These are phyloP conservation scores for Trichoderma sp. DNA, from an alignment of 2,329 filamentous ascomycete species.

Conservation along the genomic window DNA sequence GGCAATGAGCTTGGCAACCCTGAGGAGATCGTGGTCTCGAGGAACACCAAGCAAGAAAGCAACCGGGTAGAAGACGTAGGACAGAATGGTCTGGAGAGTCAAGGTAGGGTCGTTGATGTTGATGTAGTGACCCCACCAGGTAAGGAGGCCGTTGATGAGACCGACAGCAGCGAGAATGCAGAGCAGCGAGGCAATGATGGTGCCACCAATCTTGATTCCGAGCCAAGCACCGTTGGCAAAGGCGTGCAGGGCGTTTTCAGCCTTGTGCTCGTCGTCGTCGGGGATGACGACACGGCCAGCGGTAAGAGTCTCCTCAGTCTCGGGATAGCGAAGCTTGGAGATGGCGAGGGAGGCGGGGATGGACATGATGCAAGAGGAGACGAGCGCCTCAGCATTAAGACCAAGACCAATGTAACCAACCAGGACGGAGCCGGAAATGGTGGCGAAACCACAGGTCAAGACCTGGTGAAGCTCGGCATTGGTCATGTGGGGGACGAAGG, in stretches of 20 bases:
- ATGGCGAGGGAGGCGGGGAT: constrained; percentile 88
- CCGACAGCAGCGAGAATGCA: constrained; percentile 78
- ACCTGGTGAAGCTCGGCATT: constrained; percentile 86
- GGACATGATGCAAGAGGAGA: constrained; percentile 93
- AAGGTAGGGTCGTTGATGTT: constrained; percentile 68
- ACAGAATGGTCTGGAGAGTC: constrained; percentile 69
- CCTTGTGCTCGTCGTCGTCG: constrained; percentile 70
- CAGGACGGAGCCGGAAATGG: constrained; percentile 83
- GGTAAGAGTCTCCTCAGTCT: constrained; percentile 81
- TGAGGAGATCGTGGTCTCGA: constrained; percentile 60
- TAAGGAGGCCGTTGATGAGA: constrained; percentile 71
- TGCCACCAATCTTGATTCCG: constrained; percentile 81
- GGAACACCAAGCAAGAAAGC: constrained; percentile 78
- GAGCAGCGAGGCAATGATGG: constrained; percentile 75
- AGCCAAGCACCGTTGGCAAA: constrained; percentile 84
- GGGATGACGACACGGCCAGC: constrained; percentile 78
- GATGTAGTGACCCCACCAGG: constrained; percentile 80
- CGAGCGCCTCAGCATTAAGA: constrained; percentile 77
- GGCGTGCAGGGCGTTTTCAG: constrained; percentile 79
- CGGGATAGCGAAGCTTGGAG: constrained; percentile 85
- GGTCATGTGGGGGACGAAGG: constrained; percentile 82
- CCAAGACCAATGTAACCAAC: constrained; percentile 83
- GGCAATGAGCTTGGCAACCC: constrained; percentile 76
- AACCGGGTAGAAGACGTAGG: constrained; percentile 75
- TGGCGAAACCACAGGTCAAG: constrained; percentile 90